These are phyloP conservation scores for Coriolopsis trogii DNA, from an alignment of 1,284 basidiomycete species.

Conservation along the genomic window DNA sequence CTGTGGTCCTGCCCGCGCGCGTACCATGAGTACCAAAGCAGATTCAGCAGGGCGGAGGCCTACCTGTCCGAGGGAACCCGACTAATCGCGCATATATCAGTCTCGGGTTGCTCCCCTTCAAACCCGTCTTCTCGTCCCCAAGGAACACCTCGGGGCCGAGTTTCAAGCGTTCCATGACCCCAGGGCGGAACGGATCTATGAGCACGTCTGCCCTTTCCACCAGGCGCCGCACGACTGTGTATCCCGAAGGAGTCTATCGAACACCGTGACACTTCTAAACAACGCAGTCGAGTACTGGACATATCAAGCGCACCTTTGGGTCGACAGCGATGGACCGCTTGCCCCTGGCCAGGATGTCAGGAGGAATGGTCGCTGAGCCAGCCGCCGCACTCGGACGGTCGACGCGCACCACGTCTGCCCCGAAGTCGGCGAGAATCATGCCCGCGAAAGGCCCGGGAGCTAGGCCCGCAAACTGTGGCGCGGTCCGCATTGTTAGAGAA, in stretches of 20 bases:
- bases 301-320: conserved; percentile 41
- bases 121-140: conserved; percentile 37
- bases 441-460: conserved; percentile 84
- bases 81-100: conserved; percentile 69
- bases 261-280: not conserved
- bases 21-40: not conserved
- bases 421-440: conserved; percentile 81
- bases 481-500: too few relatives aligned
- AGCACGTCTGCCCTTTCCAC: conserved; percentile 74
- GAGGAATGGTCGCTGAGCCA: conserved; percentile 30
- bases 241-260: conserved; percentile 54
- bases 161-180: conserved; percentile 79
- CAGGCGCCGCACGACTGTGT: conserved; percentile 58
- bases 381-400: conserved; percentile 48
- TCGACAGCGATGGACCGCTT: conserved; percentile 77
- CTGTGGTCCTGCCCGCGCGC: conserved; percentile 49
- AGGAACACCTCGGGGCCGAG: conserved; percentile 79
- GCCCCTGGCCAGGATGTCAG: conserved; percentile 66
- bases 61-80: conserved; percentile 69
- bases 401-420: conserved; percentile 77
- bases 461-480: conserved; percentile 86
- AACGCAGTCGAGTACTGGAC: not conserved
- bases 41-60: not conserved
- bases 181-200: conserved; percentile 85
- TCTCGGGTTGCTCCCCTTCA: conserved; percentile 56